A percentile compares a stretch with the other conserved stretches of the same genome.
These are phyloP conservation scores for Marchantia paleacea DNA, from an alignment of 225 moss, liverwort and hornwort species.

Conservation along the genomic window DNA sequence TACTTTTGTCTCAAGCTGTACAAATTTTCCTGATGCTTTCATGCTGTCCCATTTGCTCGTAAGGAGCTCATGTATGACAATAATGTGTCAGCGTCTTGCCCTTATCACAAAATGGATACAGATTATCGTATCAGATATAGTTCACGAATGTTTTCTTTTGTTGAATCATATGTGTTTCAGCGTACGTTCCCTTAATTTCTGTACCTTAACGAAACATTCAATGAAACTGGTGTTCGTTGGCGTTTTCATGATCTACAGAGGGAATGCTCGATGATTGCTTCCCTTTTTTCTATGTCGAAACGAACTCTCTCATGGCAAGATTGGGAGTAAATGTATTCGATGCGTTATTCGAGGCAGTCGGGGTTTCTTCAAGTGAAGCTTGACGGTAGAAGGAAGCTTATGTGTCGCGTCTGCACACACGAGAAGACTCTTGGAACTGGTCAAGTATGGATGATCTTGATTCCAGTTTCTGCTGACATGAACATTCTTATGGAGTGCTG, in stretches of 20 bases:
- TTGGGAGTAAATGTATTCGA: no score
- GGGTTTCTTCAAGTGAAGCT: neutral
- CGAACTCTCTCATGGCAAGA: no score
- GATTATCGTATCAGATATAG: no score
- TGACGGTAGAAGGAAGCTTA: neutral
- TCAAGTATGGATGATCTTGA: neutral
- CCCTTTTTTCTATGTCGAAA: no score
- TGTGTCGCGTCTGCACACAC: neutral
- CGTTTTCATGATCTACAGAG: no score
- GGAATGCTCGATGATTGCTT: no score
- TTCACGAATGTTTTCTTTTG: no score
- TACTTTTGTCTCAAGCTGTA: neutral
- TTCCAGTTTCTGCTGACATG: neutral
- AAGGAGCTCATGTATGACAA: neutral
- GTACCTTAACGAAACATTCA: no score
- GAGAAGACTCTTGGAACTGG: neutral
- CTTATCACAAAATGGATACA: neutral
- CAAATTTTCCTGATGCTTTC: neutral
- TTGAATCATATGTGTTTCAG: no score
- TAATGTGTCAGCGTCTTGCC: neutral
- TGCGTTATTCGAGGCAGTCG: neutral
- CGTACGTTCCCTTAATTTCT: no score
- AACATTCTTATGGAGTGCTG: neutral
- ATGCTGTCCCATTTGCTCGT: neutral
- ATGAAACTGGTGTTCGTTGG: no score